phyloP scores from a whole-genome alignment of 208 protist genomes.

The Leishmania tarentolae region DNA sequence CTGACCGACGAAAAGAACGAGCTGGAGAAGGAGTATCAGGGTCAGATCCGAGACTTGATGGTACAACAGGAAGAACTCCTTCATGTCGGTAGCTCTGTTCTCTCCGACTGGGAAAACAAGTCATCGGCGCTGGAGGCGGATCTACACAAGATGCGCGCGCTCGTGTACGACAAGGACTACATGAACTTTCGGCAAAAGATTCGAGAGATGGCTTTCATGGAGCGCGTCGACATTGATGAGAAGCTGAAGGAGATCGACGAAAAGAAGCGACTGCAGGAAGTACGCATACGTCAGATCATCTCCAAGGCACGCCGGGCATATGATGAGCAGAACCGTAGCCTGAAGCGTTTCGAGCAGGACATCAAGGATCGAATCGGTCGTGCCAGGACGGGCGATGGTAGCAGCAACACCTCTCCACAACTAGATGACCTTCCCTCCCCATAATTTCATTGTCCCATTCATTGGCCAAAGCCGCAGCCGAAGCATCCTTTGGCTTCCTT shows the following conservation, averaged over 20 bases:
- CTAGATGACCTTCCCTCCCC: conserved; percentile 1
- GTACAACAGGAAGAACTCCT: conserved; percentile 68
- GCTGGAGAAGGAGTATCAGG: conserved; percentile 60
- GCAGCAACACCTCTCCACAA: conserved; percentile 13
- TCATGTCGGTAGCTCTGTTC: conserved; percentile 47
- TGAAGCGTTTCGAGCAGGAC: conserved; percentile 55
- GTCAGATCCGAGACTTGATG: conserved; percentile 63
- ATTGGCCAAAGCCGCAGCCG: too few species aligned
- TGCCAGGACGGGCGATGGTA: background rate
- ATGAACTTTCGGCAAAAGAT: conserved; percentile 64
- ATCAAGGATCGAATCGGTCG: conserved; percentile 31
- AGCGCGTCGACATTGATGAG: conserved; percentile 61
- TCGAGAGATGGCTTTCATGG: conserved; percentile 52
- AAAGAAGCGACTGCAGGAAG: conserved; percentile 55
- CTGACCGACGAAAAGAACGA: conserved; percentile 43
- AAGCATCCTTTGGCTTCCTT: too few species aligned
- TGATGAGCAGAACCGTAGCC: conserved; percentile 50
- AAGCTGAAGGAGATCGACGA: conserved; percentile 70
- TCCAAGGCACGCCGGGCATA: conserved; percentile 47
- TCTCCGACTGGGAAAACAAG: conserved; percentile 71
- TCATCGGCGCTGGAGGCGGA: conserved; percentile 53
- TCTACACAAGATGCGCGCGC: conserved; percentile 55
- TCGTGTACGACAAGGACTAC: conserved; percentile 77
- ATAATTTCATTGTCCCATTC: background rate
- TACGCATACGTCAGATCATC: conserved; percentile 52